Base-by-base conservation (phyloP, 257 asterid species). In the Solanum piurae region DNA sequence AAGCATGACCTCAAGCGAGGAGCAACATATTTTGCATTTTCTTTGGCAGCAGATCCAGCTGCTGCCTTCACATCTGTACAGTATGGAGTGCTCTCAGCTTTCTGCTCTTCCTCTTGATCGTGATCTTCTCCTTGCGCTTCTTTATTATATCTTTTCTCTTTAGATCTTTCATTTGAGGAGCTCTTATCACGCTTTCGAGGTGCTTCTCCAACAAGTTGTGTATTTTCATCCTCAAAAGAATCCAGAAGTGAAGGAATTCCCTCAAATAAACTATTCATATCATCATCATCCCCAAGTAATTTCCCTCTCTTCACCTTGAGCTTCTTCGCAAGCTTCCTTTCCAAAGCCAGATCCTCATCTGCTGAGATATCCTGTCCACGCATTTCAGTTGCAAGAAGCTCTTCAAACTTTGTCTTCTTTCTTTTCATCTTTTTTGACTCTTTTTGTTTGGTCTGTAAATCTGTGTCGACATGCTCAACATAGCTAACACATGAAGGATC, bases 241-340 rank as follows among this genome's bases (percentile, higher is more conserved):
- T 91, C 91, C 72, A 89, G 84, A 31, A 89, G 87, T 37, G 94
- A 91, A 75, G 94, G 91, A 90, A 93, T 87, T 29, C 92, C 96
- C 80, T 88, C 91, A 85, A 96, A 92, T 88, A 96, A 89, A 88
- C 62, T 73, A 73, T 91, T 92, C 20, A 94, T 31, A 55, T 91
- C 98, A 92, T 96, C 98, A 74, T 89, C 89, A 89, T 88, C 89
- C 72, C 94, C 90, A 76, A 88, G 88, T 89, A 96, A 85, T 77
- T 89, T 92, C 89, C 98, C 98, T 72, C 90, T 90, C 89, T 94
- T 95, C 90, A 96, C 91, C 92, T 93, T 96, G 83, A 96, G 98
- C 90, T 90, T 97, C 97, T 95, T 93, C 0, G 95, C 99, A 66
- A 96, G 97, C 91, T 92, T 93, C 89, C 87, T 93, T 92, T 97